phyloP scores from a whole-genome alignment of 1,139 yeast genomes.

The Suhomyces wounanorum region DNA sequence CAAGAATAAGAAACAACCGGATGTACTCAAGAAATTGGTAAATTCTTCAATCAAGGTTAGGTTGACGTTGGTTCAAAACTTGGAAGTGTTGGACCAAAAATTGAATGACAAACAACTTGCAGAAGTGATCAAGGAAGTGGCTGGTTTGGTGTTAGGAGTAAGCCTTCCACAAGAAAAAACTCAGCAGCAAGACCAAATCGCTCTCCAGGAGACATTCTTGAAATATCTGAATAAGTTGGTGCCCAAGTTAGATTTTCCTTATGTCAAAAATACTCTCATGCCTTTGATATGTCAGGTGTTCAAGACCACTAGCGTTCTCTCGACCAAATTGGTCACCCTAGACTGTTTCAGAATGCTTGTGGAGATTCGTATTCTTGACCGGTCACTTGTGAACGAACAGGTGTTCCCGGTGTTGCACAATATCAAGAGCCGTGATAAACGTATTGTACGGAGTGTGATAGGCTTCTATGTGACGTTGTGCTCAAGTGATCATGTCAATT shows the following conservation, averaged over 20 bases:
- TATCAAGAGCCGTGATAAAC: conserved; percentile 75
- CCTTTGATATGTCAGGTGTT: conserved; percentile 74
- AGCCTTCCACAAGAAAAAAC: conserved; percentile 27
- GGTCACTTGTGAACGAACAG: conserved; percentile 70
- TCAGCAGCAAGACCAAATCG: conserved; percentile 34
- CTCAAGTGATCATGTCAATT: conserved; percentile 37
- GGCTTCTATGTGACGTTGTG: conserved; percentile 51
- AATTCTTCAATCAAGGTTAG: conserved; percentile 38
- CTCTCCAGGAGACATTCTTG: conserved; percentile 61
- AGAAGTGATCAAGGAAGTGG: conserved; percentile 34
- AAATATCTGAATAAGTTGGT: conserved; percentile 46
- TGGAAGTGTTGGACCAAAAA: conserved; percentile 54
- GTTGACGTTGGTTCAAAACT: conserved; percentile 53
- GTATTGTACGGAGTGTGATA: conserved; percentile 60
- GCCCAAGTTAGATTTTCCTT: conserved; percentile 64
- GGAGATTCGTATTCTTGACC: conserved; percentile 63
- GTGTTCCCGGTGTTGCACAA: conserved; percentile 72
- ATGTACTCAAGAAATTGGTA: conserved; percentile 42
- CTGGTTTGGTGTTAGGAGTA: conserved; percentile 32
- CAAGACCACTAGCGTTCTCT: conserved; percentile 78
- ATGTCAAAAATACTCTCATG: conserved; percentile 69
- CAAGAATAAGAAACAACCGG: conserved; percentile 35
- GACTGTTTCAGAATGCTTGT: conserved; percentile 62
- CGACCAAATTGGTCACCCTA: conserved; percentile 74
- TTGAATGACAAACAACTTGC: conserved; percentile 50